Evolutionary conservation across 2,329 filamentous ascomycete species (phyloP).

Genomic region (Arthrobotrys sphaeroides): DNA sequence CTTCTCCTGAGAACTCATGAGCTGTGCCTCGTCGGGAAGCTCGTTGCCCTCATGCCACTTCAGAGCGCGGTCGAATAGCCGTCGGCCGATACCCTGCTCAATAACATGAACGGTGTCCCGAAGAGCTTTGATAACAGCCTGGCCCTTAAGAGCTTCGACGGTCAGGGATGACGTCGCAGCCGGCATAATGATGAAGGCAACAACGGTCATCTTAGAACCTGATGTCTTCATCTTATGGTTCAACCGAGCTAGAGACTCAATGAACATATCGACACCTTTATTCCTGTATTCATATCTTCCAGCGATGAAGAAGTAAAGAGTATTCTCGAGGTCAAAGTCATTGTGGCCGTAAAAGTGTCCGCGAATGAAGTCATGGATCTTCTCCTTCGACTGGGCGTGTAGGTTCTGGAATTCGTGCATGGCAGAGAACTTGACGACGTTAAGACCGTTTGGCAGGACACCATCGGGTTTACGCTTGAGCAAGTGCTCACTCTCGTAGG

Average conservation of each 20-base stretch:
- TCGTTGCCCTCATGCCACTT: conserved; percentile 95
- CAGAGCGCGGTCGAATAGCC: conserved; percentile 92
- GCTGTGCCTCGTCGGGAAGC: conserved; percentile 94
- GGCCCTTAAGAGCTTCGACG: conserved; percentile 93
- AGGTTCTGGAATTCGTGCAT: conserved; percentile 99
- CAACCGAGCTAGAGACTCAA: conserved; percentile 90
- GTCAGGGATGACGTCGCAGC: conserved; percentile 94
- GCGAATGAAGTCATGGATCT: conserved; percentile 97
- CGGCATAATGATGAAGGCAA: conserved; percentile 98
- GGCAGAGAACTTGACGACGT: conserved; percentile 97
- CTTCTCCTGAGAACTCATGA: conserved; percentile 90
- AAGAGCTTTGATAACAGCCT: conserved; percentile 96
- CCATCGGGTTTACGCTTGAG: conserved; percentile 98
- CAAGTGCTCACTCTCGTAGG: conserved; percentile 96
- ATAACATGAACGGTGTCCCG: conserved; percentile 93
- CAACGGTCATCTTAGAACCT: conserved; percentile 90
- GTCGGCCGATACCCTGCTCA: conserved; percentile 88
- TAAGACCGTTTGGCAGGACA: conserved; percentile 93
- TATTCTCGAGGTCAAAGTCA: conserved; percentile 96
- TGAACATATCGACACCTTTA: conserved; percentile 99
- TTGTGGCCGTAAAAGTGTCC: conserved; percentile 99
- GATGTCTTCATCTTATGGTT: conserved; percentile 89
- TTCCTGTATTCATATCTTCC: conserved; percentile 98
- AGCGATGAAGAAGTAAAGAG: conserved; percentile 95
- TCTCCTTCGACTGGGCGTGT: conserved; percentile 94